phyloP scores from a whole-genome alignment of 2,329 filamentous ascomycete species.

The Incumbomyces lentus region DNA sequence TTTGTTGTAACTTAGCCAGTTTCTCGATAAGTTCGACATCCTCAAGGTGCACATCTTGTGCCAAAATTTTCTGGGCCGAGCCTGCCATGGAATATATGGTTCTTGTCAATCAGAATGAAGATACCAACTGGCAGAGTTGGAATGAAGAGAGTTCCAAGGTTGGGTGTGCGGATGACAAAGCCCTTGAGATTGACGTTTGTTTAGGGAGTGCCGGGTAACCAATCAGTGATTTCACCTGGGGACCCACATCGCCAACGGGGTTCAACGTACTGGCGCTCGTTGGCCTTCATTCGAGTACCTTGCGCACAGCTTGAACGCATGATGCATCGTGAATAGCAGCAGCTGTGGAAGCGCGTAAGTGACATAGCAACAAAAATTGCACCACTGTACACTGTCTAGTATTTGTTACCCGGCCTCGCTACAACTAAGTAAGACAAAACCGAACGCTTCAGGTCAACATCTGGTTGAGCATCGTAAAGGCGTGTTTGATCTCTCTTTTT shows the following conservation, averaged over 20 bases:
- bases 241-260: too few species aligned
- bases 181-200: background rate
- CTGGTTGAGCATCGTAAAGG: background rate
- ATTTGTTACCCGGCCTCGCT: background rate
- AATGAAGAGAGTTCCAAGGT: too few species aligned
- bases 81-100: background rate
- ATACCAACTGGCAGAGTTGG: background rate
- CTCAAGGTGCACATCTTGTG: constrained; percentile 12
- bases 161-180: background rate
- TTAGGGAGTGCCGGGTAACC: background rate
- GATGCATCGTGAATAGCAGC: too few species aligned
- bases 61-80: too few species aligned
- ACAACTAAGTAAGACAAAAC: background rate
- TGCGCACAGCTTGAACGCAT: too few species aligned
- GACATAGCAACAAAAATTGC: too few species aligned
- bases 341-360: too few species aligned
- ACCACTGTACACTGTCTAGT: too few species aligned
- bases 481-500: background rate
- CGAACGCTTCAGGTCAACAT: background rate
- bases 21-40: constrained; percentile 17
- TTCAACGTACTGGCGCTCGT: too few species aligned
- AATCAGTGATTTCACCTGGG: too few species aligned
- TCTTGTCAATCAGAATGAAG: background rate
- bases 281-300: too few species aligned
- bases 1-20: constrained; percentile 19